Base-by-base conservation (phyloP, 805 yeast genomes). In the Pichia gijzeniarum region DNA sequence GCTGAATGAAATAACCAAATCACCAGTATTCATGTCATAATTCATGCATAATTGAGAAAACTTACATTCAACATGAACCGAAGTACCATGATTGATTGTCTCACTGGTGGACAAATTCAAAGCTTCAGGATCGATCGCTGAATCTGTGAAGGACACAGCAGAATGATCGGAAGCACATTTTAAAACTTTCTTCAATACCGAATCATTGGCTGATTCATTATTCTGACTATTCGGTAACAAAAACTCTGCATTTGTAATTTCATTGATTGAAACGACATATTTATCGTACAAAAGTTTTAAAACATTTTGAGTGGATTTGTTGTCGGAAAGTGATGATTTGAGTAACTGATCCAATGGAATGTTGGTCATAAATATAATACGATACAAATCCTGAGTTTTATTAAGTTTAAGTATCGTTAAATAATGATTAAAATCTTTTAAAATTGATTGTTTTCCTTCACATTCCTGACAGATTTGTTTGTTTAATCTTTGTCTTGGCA, bases 211-310 rank as follows among this genome's bases (percentile, higher is more conserved):
- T 3, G 50, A 47, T 3, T 33, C 31, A 17, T 44, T 39, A 12
- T 35, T 30, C 20, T 44, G 36, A 30, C 46, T 50, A 5, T 37
- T 22, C 3, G 54, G 52, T 36, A 57, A 50, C 19, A 52, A 51
- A 42, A 60, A 62, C 46, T 62, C 65, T 19, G 61, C 54, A 18
- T 61, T 62, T 1, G 66, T 57, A 8, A 55, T 50, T 27, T 51
- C 51, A 47, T 62, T 60, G 18, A 61, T 61, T 10, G 63, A 59
- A 30, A 58, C 52, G 35, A 60, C 53, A 45, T 50, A 60, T 43
- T 55, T 58, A 21, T 60, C 62, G 41, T 62, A 62, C 12, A 62
- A 43, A 43, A 49, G 50, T 31, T 52, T 50, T 21, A 57, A 45
- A 14, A 62, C 41, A 27, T 51, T 53, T 20, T 53, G 50, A 4